These are phyloP conservation scores for Ustilago xerochloae DNA, from an alignment of 1,284 basidiomycete species.

Conservation along the genomic window DNA sequence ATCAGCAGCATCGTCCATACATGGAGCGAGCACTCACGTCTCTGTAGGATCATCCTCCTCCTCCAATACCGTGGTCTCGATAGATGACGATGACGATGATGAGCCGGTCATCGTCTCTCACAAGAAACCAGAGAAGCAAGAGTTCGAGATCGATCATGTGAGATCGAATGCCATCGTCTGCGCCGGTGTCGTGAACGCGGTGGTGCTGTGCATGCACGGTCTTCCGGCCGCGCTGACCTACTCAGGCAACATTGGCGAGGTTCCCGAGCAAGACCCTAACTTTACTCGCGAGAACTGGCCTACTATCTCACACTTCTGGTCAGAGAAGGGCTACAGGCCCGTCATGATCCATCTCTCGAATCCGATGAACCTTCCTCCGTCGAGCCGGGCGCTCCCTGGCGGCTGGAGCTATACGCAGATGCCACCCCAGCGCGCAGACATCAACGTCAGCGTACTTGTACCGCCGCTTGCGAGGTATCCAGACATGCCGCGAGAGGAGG, in stretches of 20 bases:
- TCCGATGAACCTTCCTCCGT: slow-evolving; percentile 10
- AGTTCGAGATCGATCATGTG: slow-evolving; percentile 45
- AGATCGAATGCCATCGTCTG: slow-evolving; percentile 57
- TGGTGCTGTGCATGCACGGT: slow-evolving; percentile 60
- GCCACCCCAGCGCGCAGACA: slow-evolving; percentile 18
- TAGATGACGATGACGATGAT: slow-evolving; percentile 55
- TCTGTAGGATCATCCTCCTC: neutral
- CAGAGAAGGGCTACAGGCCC: slow-evolving; percentile 57
- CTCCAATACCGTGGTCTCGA: neutral
- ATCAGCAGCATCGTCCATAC: neutral
- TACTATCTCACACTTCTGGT: slow-evolving; percentile 45
- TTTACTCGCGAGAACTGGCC: slow-evolving; percentile 46
- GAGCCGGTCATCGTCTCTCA: slow-evolving; percentile 53
- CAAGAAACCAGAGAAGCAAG: slow-evolving; percentile 22
- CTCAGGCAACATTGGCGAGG: slow-evolving; percentile 25
- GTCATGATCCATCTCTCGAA: slow-evolving; percentile 41
- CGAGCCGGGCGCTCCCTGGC: slow-evolving; percentile 16
- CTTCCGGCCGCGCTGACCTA: slow-evolving; percentile 47
- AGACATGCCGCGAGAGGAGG: slow-evolving; percentile 20
- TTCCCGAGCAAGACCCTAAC: slow-evolving; percentile 39
- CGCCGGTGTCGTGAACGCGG: slow-evolving; percentile 56
- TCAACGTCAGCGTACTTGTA: slow-evolving; percentile 49
- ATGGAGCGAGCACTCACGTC: neutral
- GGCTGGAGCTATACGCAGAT: slow-evolving; percentile 24
- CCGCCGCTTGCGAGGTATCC: slow-evolving; percentile 31